Evolutionary conservation across 2,329 filamentous ascomycete species (phyloP), one percentile per base, ranked within the genome.

Genomic region (Diaporthe destruens): DNA sequence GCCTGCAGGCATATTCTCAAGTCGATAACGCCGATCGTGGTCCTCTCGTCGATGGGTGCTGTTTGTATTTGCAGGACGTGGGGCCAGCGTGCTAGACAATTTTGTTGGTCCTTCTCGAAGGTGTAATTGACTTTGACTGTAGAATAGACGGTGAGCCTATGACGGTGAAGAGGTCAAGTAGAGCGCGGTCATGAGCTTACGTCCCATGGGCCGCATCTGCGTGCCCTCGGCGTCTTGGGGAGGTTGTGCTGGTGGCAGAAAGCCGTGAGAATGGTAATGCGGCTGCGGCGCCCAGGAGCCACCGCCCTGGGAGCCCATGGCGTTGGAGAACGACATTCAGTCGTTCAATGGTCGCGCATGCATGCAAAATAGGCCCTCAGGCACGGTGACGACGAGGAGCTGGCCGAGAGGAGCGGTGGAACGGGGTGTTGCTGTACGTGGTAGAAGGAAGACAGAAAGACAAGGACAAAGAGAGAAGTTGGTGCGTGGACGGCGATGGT

Each of bases 71-170:
- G 88, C 72, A 98, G 86, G 20, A 92, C 88, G 73, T 96, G 92
- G 23, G 94, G 93, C 86, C 94, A 92, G 78, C 96, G 90, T 73
- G 96, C 95, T 65, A 99, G 88, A 82, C 95, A 98, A 80, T 96
- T 95, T 83, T 95, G 95, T 84, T 91, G 92, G 76, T 96, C 92
- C 80, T 92, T 91, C 81, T 98, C 95, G 84, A 98, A 98, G 42
- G 95, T 98, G 84, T 98, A 99, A 74, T 97, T 91, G 65, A 98
- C 93, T 87, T 98, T 98, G 82, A 98, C 95, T 97, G 82, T 54
- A 76, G 49, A 54, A 74, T 23, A 69, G 32, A 73, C 47, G 66
- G 72, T 74, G 53, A 74, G 71, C 25, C 44, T 57, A 63, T 49
- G 66, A 66, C 66, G 39, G 69, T 76, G 57, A 72, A 65, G 71